Base-by-base conservation (phyloP, 768 basidiomycete species). In the Scleroderma citrinum region DNA sequence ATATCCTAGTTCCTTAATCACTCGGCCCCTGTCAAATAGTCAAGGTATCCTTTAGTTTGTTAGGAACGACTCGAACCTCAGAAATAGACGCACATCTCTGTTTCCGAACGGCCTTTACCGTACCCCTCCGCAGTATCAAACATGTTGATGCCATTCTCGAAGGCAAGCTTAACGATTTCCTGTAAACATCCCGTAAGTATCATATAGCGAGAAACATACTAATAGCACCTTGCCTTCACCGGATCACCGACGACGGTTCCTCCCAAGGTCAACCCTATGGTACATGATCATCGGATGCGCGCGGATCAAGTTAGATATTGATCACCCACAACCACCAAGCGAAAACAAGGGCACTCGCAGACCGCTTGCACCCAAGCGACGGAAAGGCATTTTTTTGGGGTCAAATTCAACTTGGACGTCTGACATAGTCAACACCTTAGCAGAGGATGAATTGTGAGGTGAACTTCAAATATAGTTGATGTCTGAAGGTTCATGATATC, bases 91-190 rank as follows among this genome's bases (percentile, higher is more conserved):
- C 29, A 74, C 76, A 83, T 77, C 63, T 83, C 79, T 5, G 62
- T 53, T 60, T 82, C 81, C 41, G 75, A 76, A 44, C 68, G 63
- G 16, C 80, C 81, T 44, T 69, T 59, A 40, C 67, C 61, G 48
- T 77, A 76, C 12, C 62, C 60, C 50, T 77, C 75, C 1, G 76
- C 76, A 16, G 68, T 73, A 51, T 77, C 72, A 50, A 77, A 72
- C 63, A 73, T 69, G 60, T 76, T 78, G 63, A 78, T 71, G 5
- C 77, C 78, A 17, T 67, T 62, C 46, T 82, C 78, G 43, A 71
- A 79, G 14, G 77, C 78, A 8, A 70, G 62, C 60, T 75, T 75
- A 68, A 83, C 70, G 51, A 79, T 73, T 34, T 82, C 81, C 67
- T 74, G 51, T 24, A 21, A 36, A 7, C 6, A 20, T 0, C 26